These are phyloP conservation scores for Hymenoscyphus fructigenus DNA, from an alignment of 2,329 filamentous ascomycete genomes.

Conservation along the genomic window DNA sequence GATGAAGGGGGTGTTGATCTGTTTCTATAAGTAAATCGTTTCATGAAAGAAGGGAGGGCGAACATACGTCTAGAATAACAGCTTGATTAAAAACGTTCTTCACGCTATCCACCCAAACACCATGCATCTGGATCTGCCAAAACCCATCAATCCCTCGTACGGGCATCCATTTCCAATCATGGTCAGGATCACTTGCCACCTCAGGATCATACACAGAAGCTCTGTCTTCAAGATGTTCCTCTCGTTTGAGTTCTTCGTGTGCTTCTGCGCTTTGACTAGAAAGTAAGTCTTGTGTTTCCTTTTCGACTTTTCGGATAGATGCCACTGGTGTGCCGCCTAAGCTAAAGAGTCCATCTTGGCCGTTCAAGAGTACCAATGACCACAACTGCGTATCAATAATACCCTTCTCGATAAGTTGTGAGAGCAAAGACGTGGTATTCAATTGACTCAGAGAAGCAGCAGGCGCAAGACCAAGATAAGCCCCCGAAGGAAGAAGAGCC, in stretches of 20 bases:
- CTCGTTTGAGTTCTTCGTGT: conserved; percentile 18
- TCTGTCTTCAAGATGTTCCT: background rate
- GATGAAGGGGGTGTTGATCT: conserved; percentile 30
- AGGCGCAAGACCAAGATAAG: conserved; percentile 25
- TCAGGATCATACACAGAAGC: background rate
- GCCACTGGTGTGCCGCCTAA: conserved; percentile 23
- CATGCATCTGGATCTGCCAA: conserved; percentile 28
- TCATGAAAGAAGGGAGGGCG: no score
- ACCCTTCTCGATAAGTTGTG: conserved; percentile 22
- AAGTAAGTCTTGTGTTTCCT: conserved; percentile 14
- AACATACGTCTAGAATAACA: conserved; percentile 23
- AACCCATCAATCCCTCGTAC: conserved; percentile 29
- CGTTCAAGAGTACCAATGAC: conserved; percentile 27
- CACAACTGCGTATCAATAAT: conserved; percentile 22
- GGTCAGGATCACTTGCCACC: conserved; percentile 16
- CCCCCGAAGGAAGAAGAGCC: conserved; percentile 22
- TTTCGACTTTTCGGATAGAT: conserved; percentile 15
- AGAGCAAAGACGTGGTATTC: conserved; percentile 18
- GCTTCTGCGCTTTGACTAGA: background rate
- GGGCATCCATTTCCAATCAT: conserved; percentile 26
- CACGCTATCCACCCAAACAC: conserved; percentile 23
- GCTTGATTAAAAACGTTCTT: conserved; percentile 24
- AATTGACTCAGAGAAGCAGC: conserved; percentile 21
- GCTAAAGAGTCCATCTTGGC: conserved; percentile 25
- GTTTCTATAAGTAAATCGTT: background rate